Conservation (phyloP, 371 early-diverging fungal genomes). For the Circinella minor region DNA sequence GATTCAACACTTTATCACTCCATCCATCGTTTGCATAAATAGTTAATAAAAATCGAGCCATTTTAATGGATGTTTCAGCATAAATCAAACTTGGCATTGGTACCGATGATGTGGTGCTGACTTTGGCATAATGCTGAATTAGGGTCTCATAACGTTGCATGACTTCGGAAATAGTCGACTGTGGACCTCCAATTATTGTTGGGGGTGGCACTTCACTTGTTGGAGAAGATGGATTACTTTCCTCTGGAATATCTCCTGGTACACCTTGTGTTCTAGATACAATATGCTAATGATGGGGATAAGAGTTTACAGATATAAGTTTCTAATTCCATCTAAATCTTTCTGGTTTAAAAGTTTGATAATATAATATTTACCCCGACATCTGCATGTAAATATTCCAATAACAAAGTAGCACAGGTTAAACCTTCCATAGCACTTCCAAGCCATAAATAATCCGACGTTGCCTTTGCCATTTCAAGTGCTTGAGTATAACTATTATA, state of each 20-base stretch:
- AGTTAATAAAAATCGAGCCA: slow-evolving; percentile 43
- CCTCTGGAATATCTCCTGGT: slow-evolving; percentile 11
- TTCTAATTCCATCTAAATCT: neutral
- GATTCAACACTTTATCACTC: slow-evolving; percentile 30
- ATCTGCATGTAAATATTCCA: slow-evolving; percentile 66
- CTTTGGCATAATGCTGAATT: slow-evolving; percentile 51
- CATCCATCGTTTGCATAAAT: slow-evolving; percentile 38
- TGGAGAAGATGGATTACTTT: slow-evolving; percentile 21
- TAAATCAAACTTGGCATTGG: slow-evolving; percentile 46
- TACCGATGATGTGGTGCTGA: slow-evolving; percentile 34
- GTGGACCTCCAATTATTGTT: slow-evolving; percentile 24
- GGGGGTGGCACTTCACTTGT: slow-evolving; percentile 37
- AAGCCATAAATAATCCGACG: slow-evolving; percentile 78
- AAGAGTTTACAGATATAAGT: neutral
- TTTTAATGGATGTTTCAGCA: slow-evolving; percentile 51
- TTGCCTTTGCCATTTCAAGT: slow-evolving; percentile 70
- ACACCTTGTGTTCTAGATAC: slow-evolving; percentile 25
- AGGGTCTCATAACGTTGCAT: slow-evolving; percentile 53
- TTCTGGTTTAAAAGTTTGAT: too few relatives aligned
- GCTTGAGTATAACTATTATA: slow-evolving; percentile 64
- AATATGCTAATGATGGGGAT: slow-evolving; percentile 18
- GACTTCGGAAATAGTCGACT: slow-evolving; percentile 49
- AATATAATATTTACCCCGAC: slow-evolving; percentile 48
- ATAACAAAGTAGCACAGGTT: slow-evolving; percentile 64
- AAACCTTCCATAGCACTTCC: slow-evolving; percentile 81